Percentiles rank a stretch among this genome's conserved stretches.
Evolutionary conservation across 1,284 basidiomycete genomes (phyloP).

Genomic region (Agroathelia rolfsii): DNA sequence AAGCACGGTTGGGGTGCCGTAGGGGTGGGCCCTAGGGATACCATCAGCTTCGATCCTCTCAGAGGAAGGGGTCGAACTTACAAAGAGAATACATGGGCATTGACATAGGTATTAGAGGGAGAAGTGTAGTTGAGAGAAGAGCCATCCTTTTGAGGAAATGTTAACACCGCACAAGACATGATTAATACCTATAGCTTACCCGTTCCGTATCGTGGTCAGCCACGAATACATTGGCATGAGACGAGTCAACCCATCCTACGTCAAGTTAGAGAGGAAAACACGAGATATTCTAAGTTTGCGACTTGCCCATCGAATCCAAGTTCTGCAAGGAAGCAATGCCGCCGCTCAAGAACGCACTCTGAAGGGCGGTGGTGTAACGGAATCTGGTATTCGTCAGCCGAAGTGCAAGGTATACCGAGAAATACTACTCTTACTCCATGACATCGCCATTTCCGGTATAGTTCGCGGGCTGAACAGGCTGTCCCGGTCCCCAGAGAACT

Average conservation of each 20-base stretch:
- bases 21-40: conserved; percentile 40
- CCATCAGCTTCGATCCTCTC: too few relatives aligned
- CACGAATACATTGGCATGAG: conserved; percentile 55
- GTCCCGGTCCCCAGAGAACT: conserved; percentile 37
- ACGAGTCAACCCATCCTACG: conserved; percentile 47
- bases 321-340: conserved; percentile 44
- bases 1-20: conserved; percentile 54
- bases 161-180: neutral
- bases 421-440: conserved; percentile 38
- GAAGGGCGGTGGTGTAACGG: conserved; percentile 45
- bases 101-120: conserved; percentile 52
- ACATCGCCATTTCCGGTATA: conserved; percentile 52
- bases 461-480: conserved; percentile 44
- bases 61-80: conserved; percentile 10
- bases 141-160: conserved; percentile 30
- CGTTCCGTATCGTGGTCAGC: conserved; percentile 64
- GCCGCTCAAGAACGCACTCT: conserved; percentile 38
- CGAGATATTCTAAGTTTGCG: neutral
- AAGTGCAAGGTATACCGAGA: neutral
- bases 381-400: conserved; percentile 32
- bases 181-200: conserved; percentile 23
- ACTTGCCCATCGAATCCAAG: conserved; percentile 41
- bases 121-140: conserved; percentile 48
- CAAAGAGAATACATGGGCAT: conserved; percentile 54
- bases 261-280: conserved; percentile 1